Percentiles rank a stretch among this genome's conserved stretches.
Conservation (phyloP, 139 green algal species). For the Haematococcus lacustris region DNA sequence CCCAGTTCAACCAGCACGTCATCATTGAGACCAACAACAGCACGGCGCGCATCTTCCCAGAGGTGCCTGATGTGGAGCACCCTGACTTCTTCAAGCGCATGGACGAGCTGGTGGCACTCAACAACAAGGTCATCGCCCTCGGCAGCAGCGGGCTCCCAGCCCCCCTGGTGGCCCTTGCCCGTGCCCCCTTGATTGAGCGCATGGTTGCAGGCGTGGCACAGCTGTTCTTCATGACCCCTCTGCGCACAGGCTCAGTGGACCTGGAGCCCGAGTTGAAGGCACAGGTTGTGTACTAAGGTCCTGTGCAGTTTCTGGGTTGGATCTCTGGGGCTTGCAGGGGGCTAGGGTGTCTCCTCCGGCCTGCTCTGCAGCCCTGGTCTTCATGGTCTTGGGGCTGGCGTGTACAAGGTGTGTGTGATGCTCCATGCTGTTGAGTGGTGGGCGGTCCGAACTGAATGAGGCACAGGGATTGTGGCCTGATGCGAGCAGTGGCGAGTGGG, state of each 20-base stretch:
- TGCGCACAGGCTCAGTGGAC: conserved; percentile 69
- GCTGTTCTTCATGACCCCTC: conserved; percentile 80
- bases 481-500: no score
- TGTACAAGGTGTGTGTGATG: no score
- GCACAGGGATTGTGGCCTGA: no score
- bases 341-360: no score
- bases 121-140: conserved; percentile 74
- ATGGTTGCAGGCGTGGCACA: conserved; percentile 72
- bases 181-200: conserved; percentile 65
- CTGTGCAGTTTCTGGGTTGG: no score
- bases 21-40: conserved; percentile 99
- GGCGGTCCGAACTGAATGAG: no score
- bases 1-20: conserved; percentile 96
- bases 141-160: conserved; percentile 49
- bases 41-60: conserved; percentile 91
- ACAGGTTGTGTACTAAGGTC: conserved; percentile 33
- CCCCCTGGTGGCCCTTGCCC: no score
- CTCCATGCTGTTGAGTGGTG: no score
- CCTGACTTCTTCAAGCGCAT: conserved; percentile 80
- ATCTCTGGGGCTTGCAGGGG: no score
- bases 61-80: conserved; percentile 79
- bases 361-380: no score
- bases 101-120: conserved; percentile 75
- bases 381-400: no score
- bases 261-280: conserved; percentile 4